These are phyloP conservation scores for Solanum chiquidenum DNA, from an alignment of 257 asterid genomes.

Conservation along the genomic window DNA sequence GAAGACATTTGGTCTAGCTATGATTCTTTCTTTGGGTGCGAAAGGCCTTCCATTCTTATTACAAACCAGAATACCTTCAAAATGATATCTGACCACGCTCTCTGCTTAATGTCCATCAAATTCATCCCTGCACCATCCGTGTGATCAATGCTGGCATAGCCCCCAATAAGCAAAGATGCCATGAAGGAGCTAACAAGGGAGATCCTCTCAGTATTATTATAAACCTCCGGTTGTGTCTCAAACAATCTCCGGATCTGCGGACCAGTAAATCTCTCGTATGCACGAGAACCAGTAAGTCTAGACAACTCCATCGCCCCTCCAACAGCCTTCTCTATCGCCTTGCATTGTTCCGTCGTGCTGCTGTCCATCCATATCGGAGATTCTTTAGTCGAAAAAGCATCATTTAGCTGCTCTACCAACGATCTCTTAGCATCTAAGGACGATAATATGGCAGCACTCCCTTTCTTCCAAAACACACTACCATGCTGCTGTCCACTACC, in stretches of 20 bases:
- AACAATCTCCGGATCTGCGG: constrained; percentile 77
- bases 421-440: constrained; percentile 43
- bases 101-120: constrained; percentile 79
- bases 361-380: constrained; percentile 98
- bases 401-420: constrained; percentile 50
- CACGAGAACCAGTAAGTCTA: constrained; percentile 77
- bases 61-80: constrained; percentile 43
- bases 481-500: constrained; percentile 99
- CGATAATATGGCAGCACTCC: constrained; percentile 37
- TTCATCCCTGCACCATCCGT: constrained; percentile 99
- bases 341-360: constrained; percentile 78
- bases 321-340: constrained; percentile 63
- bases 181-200: constrained; percentile 87
- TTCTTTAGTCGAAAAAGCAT: constrained; percentile 65
- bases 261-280: constrained; percentile 79
- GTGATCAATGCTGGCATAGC: constrained; percentile 78
- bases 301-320: constrained; percentile 89
- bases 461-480: constrained; percentile 91
- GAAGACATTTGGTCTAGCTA: constrained; percentile 61
- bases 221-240: constrained; percentile 63
- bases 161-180: constrained; percentile 83
- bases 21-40: constrained; percentile 83
- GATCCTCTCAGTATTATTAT: constrained; percentile 63
- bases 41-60: constrained; percentile 22
- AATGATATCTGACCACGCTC: constrained; percentile 55